phyloP scores from a whole-genome alignment of 768 basidiomycete species.

The Xanthoconium purpureum region DNA sequence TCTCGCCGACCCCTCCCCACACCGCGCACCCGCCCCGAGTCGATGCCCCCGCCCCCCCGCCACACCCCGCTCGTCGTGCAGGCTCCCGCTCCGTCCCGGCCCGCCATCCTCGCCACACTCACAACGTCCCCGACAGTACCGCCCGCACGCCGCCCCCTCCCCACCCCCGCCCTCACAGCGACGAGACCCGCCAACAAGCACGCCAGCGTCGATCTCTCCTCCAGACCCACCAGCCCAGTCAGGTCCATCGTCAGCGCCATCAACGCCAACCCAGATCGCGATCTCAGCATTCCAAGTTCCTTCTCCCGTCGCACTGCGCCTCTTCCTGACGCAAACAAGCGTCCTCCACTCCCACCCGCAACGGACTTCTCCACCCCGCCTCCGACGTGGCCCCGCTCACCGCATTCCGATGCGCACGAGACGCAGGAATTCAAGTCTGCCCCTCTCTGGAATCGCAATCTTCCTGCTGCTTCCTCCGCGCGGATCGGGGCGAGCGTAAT shows the following conservation, averaged over 20 bases:
- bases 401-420: slow-evolving; percentile 5
- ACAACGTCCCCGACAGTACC: slow-evolving; percentile 10
- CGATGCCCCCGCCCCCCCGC: slow-evolving; percentile 21
- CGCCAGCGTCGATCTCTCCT: slow-evolving; percentile 24
- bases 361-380: slow-evolving; percentile 7
- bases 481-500: slow-evolving; percentile 10
- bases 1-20: slow-evolving; percentile 30
- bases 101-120: slow-evolving; percentile 29
- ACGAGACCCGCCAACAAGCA: slow-evolving; percentile 15
- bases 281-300: slow-evolving; percentile 23
- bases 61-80: slow-evolving; percentile 24
- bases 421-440: slow-evolving; percentile 31
- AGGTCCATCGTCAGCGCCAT: slow-evolving; percentile 11
- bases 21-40: slow-evolving; percentile 27
- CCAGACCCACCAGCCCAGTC: slow-evolving; percentile 19
- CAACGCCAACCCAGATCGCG: slow-evolving; percentile 12
- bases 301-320: slow-evolving; percentile 23
- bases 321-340: slow-evolving; percentile 5
- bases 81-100: slow-evolving; percentile 31
- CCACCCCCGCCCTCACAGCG: slow-evolving; percentile 9
- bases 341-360: neutral
- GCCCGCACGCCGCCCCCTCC: slow-evolving; percentile 23
- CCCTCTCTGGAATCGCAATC: slow-evolving; percentile 44
- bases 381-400: slow-evolving; percentile 13
- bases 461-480: slow-evolving; percentile 23